Evolutionary conservation across 2,329 filamentous ascomycete genomes (phyloP).

Genomic region (Pseudogymnoascus sp.): DNA sequence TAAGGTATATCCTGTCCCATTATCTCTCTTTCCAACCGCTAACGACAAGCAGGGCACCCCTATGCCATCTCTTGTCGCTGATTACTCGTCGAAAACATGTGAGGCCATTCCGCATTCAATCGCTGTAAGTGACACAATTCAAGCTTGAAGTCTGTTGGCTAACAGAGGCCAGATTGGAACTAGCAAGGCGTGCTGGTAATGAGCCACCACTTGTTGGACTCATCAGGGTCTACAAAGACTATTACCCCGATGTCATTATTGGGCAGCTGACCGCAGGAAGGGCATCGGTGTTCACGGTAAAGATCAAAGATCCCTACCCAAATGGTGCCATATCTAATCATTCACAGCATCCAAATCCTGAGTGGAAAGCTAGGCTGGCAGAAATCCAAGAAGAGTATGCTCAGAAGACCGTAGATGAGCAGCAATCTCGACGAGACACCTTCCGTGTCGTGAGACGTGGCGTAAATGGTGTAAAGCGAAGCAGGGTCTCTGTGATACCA

Average conservation of each 20-base stretch:
- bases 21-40: background rate
- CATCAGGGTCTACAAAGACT: slow-evolving; percentile 78
- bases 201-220: slow-evolving; percentile 68
- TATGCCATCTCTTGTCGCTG: slow-evolving; percentile 72
- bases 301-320: background rate
- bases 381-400: slow-evolving; percentile 54
- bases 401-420: slow-evolving; percentile 37
- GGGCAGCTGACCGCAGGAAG: slow-evolving; percentile 56
- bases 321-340: slow-evolving; percentile 20
- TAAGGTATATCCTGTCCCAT: slow-evolving; percentile 43
- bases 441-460: slow-evolving; percentile 57
- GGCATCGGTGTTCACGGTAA: slow-evolving; percentile 53
- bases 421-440: slow-evolving; percentile 37
- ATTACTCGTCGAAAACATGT: slow-evolving; percentile 78
- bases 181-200: slow-evolving; percentile 55
- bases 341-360: slow-evolving; percentile 59
- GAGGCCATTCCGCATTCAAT: slow-evolving; percentile 72
- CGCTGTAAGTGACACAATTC: slow-evolving; percentile 43
- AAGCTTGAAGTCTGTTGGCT: background rate
- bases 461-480: slow-evolving; percentile 36
- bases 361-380: slow-evolving; percentile 63
- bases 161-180: slow-evolving; percentile 39
- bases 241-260: slow-evolving; percentile 81
- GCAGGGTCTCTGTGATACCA: slow-evolving; percentile 49
- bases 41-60: slow-evolving; percentile 22